Evolutionary conservation across 192 early-diverging fungal species (phyloP).

Genomic region (Martensiomyces pterosporus): DNA sequence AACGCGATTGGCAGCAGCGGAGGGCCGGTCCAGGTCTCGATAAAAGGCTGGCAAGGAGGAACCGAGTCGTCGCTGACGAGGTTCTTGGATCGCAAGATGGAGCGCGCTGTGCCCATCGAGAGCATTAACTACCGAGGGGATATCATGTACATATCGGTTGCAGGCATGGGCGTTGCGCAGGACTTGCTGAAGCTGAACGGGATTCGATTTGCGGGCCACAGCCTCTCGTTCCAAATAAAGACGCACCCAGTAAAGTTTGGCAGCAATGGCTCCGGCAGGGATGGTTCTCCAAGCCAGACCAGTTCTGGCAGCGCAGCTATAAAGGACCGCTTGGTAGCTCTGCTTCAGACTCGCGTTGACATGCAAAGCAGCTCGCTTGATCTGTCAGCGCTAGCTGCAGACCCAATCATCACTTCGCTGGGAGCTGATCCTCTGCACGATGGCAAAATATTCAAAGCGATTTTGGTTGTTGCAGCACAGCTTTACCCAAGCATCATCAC

Average conservation of each 20-base stretch:
- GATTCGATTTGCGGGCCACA: slow-evolving; percentile 42
- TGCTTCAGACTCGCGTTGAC: slow-evolving; percentile 39
- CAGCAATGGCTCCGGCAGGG: slow-evolving; percentile 8
- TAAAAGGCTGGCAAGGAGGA: slow-evolving; percentile 45
- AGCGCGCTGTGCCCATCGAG: slow-evolving; percentile 19
- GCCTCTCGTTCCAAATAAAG: slow-evolving; percentile 37
- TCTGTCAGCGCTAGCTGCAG: slow-evolving; percentile 33
- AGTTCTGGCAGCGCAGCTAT: slow-evolving; percentile 23
- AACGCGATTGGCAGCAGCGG: slow-evolving; percentile 14
- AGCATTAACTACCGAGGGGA: slow-evolving; percentile 36
- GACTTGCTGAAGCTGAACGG: slow-evolving; percentile 41
- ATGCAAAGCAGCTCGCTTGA: slow-evolving; percentile 38
- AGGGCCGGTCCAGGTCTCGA: slow-evolving; percentile 32
- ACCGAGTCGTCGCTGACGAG: slow-evolving; percentile 26
- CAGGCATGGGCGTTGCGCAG: slow-evolving; percentile 29
- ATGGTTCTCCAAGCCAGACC: slow-evolving; percentile 6
- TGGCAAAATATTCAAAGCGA: slow-evolving; percentile 42
- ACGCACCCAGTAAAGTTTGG: slow-evolving; percentile 39
- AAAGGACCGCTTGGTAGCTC: slow-evolving; percentile 33
- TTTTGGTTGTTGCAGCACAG: slow-evolving; percentile 34
- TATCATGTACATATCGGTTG: slow-evolving; percentile 38
- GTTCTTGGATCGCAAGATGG: slow-evolving; percentile 37
- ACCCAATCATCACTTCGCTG: slow-evolving; percentile 31
- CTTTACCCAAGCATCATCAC: slow-evolving; percentile 32
- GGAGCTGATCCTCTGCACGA: slow-evolving; percentile 37